Evolutionary conservation across 1,139 yeast genomes (phyloP).

Genomic region (Yamadazyma friedrichii): DNA sequence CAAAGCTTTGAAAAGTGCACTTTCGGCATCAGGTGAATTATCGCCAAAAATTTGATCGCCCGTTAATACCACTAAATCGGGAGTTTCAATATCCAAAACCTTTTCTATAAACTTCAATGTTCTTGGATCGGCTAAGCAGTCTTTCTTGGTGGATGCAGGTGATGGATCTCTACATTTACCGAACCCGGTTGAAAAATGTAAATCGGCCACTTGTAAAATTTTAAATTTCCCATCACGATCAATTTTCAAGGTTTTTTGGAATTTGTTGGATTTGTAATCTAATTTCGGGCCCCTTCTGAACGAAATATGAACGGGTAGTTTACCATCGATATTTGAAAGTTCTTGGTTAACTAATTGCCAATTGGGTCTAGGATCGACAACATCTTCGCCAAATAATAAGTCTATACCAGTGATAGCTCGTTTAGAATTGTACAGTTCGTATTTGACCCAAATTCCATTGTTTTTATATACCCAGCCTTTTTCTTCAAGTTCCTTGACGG

Average conservation of each 20-base stretch:
- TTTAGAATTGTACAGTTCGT: conserved; percentile 31
- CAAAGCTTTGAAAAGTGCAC: conserved; percentile 75
- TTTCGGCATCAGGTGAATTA: conserved; percentile 70
- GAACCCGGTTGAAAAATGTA: conserved; percentile 71
- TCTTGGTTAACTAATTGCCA: conserved; percentile 45
- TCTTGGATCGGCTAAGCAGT: conserved; percentile 73
- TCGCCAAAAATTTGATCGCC: conserved; percentile 86
- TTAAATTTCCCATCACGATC: conserved; percentile 54
- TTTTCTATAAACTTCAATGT: conserved; percentile 60
- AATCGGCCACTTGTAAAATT: conserved; percentile 81
- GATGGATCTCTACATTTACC: conserved; percentile 75
- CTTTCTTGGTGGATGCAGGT: conserved; percentile 40
- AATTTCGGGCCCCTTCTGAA: conserved; percentile 52
- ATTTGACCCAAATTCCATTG: conserved; percentile 35
- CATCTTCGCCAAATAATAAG: conserved; percentile 67
- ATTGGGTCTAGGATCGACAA: conserved; percentile 72
- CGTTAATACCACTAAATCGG: conserved; percentile 77
- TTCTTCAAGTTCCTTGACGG: conserved; percentile 25
- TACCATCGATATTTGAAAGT: conserved; percentile 14
- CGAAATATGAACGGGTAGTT: conserved; percentile 23
- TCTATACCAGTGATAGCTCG: conserved; percentile 47
- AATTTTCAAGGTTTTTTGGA: conserved; percentile 25
- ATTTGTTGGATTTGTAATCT: conserved; percentile 51
- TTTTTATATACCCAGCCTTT: conserved; percentile 37
- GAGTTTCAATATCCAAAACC: conserved; percentile 69